phyloP scores from a whole-genome alignment of 116 monocot genomes.

The Papilionanthe hybrid region DNA sequence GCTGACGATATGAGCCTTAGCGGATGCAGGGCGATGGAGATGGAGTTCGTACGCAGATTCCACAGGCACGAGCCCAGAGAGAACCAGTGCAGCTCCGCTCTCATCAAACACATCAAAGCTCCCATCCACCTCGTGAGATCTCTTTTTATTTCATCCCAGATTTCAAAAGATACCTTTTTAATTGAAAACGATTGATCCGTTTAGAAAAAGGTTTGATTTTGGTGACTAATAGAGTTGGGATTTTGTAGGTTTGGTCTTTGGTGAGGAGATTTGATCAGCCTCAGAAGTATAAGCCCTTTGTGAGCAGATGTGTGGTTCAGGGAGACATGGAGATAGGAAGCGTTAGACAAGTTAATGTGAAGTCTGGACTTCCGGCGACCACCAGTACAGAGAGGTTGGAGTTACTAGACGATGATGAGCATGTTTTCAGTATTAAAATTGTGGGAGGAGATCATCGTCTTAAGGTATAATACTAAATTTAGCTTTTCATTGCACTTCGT shows the following conservation, averaged over 20 bases:
- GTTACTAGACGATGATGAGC: conserved; percentile 53
- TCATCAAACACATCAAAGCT: conserved; percentile 53
- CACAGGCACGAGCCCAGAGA: conserved; percentile 38
- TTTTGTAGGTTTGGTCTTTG: conserved; percentile 55
- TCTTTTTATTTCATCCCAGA: neutral
- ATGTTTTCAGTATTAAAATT: conserved; percentile 46
- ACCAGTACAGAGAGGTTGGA: conserved; percentile 66
- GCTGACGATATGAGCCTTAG: conserved; percentile 6
- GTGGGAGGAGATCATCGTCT: conserved; percentile 66
- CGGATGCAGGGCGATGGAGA: conserved; percentile 20
- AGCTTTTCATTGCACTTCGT: neutral
- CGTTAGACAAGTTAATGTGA: conserved; percentile 52
- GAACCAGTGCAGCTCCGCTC: conserved; percentile 48
- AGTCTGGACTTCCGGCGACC: conserved; percentile 63
- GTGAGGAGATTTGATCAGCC: conserved; percentile 67
- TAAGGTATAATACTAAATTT: conserved; percentile 23
- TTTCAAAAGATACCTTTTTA: neutral
- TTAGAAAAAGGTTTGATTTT: neutral
- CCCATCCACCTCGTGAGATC: conserved; percentile 43
- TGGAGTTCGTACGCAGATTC: conserved; percentile 30
- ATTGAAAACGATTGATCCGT: neutral
- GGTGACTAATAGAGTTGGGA: neutral
- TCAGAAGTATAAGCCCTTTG: conserved; percentile 70
- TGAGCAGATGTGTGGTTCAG: conserved; percentile 50
- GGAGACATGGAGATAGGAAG: conserved; percentile 47